phyloP scores from a whole-genome alignment of 495 filamentous ascomycete genomes.

The Friedmanniomyces endolithicus region DNA sequence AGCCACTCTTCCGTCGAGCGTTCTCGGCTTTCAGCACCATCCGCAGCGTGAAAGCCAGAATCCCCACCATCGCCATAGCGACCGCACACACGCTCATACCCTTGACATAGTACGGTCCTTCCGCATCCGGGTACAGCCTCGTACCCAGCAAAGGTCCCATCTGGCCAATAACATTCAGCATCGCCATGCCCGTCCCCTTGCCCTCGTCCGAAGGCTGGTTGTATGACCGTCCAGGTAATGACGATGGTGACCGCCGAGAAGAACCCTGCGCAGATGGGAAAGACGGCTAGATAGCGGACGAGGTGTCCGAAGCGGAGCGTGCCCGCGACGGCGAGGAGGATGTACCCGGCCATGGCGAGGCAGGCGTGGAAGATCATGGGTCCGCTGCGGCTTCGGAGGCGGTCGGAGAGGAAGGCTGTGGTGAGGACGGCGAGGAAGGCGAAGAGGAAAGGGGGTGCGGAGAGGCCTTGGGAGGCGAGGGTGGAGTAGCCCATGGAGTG shows the following conservation, averaged over 20 bases:
- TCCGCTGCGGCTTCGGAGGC: slow-evolving; percentile 20
- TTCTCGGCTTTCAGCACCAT: slow-evolving; percentile 29
- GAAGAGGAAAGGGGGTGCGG: slow-evolving; percentile 30
- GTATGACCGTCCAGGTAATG: slow-evolving; percentile 52
- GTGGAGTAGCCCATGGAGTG: slow-evolving; percentile 27
- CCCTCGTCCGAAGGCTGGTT: slow-evolving; percentile 35
- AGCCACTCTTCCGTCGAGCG: not conserved
- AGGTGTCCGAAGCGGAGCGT: slow-evolving; percentile 4
- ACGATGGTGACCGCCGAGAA: slow-evolving; percentile 51
- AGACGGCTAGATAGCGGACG: slow-evolving; percentile 44
- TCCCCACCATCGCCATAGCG: slow-evolving; percentile 42
- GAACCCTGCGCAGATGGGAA: slow-evolving; percentile 47
- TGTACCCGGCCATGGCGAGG: slow-evolving; percentile 50
- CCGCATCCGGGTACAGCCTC: slow-evolving; percentile 44
- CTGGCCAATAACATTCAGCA: slow-evolving; percentile 50
- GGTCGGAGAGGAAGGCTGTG: slow-evolving; percentile 29
- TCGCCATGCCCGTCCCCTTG: slow-evolving; percentile 45
- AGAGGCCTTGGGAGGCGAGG: slow-evolving; percentile 26
- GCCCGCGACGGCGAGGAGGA: slow-evolving; percentile 41
- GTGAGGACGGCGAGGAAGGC: slow-evolving; percentile 26
- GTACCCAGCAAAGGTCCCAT: slow-evolving; percentile 51
- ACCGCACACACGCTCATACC: slow-evolving; percentile 47
- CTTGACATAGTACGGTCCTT: slow-evolving; percentile 46
- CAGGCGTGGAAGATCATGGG: slow-evolving; percentile 25
- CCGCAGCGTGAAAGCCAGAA: slow-evolving; percentile 38